Conservation (phyloP, 2,329 filamentous ascomycete genomes). For the Dothiorella sarmentorum region DNA sequence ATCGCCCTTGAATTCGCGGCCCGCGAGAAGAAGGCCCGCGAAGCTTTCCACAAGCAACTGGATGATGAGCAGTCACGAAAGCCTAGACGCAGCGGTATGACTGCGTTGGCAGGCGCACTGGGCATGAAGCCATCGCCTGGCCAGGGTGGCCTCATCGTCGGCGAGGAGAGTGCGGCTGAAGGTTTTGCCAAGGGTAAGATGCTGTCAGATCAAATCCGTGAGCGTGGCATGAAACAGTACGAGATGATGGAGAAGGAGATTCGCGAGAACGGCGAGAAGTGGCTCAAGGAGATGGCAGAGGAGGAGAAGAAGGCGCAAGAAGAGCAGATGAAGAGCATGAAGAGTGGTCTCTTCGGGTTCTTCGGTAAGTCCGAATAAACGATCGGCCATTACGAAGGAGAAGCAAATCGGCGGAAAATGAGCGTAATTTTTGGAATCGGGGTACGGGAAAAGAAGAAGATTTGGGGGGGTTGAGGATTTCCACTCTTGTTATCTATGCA, state of each 20-base stretch:
- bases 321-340: conserved; percentile 90
- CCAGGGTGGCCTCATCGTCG: conserved; percentile 57
- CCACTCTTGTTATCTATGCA: conserved; percentile 4
- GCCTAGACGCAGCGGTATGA: conserved; percentile 60
- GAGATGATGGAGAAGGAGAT: conserved; percentile 87
- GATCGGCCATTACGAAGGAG: neutral
- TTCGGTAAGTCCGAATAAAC: conserved; percentile 33
- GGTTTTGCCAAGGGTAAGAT: conserved; percentile 92
- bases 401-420: neutral
- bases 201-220: conserved; percentile 89
- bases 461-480: neutral
- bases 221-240: conserved; percentile 87
- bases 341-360: conserved; percentile 65
- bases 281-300: conserved; percentile 89
- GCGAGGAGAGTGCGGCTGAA: conserved; percentile 58
- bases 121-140: conserved; percentile 68
- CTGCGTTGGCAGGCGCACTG: conserved; percentile 66
- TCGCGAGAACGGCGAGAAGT: conserved; percentile 87
- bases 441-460: neutral
- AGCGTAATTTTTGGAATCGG: neutral
- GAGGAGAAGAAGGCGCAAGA: conserved; percentile 86
- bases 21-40: conserved; percentile 79
- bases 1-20: conserved; percentile 88
- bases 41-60: conserved; percentile 78
- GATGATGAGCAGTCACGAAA: conserved; percentile 64